Evolutionary conservation across 805 yeast species (phyloP).

Genomic region (Deakozyma indianensis): DNA sequence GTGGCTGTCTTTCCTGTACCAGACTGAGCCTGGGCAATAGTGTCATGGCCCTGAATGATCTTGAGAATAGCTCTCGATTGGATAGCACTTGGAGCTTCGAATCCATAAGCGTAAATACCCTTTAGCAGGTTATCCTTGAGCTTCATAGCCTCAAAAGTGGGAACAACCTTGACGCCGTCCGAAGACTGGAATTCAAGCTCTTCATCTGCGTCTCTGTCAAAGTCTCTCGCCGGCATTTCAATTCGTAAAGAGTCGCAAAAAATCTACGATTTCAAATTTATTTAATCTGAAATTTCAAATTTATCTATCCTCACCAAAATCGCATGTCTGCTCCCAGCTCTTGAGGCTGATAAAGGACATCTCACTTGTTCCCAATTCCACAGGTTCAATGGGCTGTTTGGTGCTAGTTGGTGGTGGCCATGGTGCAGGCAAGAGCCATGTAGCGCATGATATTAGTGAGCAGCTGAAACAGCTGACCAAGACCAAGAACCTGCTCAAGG

Average conservation of each 20-base stretch:
- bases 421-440: conserved; percentile 37
- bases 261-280: too few species aligned
- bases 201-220: conserved; percentile 13
- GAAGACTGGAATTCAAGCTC: conserved; percentile 49
- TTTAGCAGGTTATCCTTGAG: conserved; percentile 26
- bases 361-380: too few species aligned
- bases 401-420: conserved; percentile 51
- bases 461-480: conserved; percentile 16
- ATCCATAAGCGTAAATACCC: conserved; percentile 70
- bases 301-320: not conserved
- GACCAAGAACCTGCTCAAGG: conserved; percentile 13
- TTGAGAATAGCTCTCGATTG: conserved; percentile 72
- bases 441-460: conserved; percentile 21
- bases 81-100: conserved; percentile 69
- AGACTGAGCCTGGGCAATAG: conserved; percentile 85
- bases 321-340: not conserved
- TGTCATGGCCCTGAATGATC: conserved; percentile 59
- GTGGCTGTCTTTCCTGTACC: conserved; percentile 92
- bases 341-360: too few species aligned
- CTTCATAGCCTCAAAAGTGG: conserved; percentile 18
- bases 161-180: conserved; percentile 32
- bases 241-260: too few species aligned
- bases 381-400: conserved; percentile 13
- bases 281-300: not conserved
- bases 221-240: not conserved